phyloP scores from a whole-genome alignment of 148 eudicot species.

The Chenopodium berlandieri region DNA sequence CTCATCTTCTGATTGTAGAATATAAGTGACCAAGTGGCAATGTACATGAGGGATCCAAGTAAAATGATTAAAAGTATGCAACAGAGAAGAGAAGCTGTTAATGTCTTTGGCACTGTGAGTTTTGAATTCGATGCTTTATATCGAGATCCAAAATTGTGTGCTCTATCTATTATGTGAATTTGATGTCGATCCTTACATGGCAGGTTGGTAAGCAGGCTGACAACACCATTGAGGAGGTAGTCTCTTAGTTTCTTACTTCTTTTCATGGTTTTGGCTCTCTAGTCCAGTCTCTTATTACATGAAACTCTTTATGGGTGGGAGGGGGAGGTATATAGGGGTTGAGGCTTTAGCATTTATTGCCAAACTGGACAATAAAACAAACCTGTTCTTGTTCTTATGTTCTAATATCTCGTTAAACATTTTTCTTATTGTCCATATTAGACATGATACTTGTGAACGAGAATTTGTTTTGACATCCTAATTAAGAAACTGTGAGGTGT shows the following conservation, averaged over 20 bases:
- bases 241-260: constrained; percentile 1
- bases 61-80: constrained; percentile 92
- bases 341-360: background rate
- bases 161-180: constrained; percentile 2
- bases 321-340: background rate
- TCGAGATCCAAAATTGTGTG: background rate
- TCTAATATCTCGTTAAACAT: background rate
- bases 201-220: constrained; percentile 48
- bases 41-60: constrained; percentile 93
- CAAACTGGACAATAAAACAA: background rate
- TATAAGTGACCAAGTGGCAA: constrained; percentile 87
- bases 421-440: background rate
- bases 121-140: constrained; percentile 2
- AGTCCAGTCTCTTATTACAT: background rate
- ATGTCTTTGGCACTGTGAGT: constrained; percentile 81
- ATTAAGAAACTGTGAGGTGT: too few species aligned
- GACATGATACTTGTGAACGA: background rate
- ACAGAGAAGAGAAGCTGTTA: constrained; percentile 58
- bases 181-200: constrained; percentile 10
- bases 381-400: background rate
- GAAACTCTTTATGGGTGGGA: background rate
- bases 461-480: background rate
- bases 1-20: constrained; percentile 39
- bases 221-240: constrained; percentile 51
- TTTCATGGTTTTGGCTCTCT: background rate